These are phyloP conservation scores for Penicillium sp. DNA, from an alignment of 2,329 filamentous ascomycete genomes.

Conservation along the genomic window DNA sequence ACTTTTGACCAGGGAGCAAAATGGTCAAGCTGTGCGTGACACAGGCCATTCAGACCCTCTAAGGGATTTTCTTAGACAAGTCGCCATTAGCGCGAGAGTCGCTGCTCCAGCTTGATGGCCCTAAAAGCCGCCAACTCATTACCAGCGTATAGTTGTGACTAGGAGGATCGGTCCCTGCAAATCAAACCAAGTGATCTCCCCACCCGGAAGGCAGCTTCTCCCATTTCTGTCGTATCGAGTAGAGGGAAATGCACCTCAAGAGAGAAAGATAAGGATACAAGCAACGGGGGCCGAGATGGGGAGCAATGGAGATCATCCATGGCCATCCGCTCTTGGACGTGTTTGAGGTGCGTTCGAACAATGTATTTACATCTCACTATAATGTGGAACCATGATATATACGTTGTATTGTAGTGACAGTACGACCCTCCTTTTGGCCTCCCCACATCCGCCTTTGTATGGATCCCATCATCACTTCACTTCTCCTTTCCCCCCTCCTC, in stretches of 20 bases:
- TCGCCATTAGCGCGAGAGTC: conserved; percentile 4
- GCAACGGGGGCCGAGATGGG: conserved; percentile 20
- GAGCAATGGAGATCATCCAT: conserved; percentile 26
- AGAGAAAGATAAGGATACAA: conserved; percentile 16
- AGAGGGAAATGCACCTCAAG: neutral
- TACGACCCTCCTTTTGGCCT: conserved; percentile 1
- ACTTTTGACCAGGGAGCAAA: neutral
- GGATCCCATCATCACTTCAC: conserved; percentile 25
- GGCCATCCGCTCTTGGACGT: conserved; percentile 9
- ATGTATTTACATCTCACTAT: conserved; percentile 3
- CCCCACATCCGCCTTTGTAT: conserved; percentile 28
- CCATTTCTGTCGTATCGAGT: neutral
- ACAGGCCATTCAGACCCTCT: neutral
- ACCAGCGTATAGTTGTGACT: conserved; percentile 1
- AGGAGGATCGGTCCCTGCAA: neutral
- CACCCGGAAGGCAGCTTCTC: neutral
- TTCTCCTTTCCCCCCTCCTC: conserved; percentile 21
- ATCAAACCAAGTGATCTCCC: neutral
- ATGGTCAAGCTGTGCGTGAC: neutral
- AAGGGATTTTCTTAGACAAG: neutral
- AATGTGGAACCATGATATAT: neutral
- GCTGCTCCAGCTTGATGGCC: conserved; percentile 20
- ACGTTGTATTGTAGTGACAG: neutral
- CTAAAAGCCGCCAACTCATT: conserved; percentile 7
- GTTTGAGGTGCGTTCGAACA: conserved; percentile 2